These are phyloP conservation scores for Fragaria vesca DNA, from an alignment of 306 rosid species.

Conservation along the genomic window DNA sequence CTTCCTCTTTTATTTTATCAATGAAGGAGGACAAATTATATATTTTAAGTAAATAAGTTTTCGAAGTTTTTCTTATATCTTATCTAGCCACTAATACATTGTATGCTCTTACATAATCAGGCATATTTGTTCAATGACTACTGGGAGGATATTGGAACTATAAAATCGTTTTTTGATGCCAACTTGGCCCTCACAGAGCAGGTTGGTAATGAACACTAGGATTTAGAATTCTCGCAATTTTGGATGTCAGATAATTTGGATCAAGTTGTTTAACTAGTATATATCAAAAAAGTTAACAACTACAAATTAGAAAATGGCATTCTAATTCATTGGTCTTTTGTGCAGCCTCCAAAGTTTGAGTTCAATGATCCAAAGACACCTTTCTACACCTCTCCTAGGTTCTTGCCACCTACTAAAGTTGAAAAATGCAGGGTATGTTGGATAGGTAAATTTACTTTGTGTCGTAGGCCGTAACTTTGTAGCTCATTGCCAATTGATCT, in stretches of 20 bases:
- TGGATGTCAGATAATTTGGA: not conserved
- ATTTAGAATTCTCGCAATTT: not conserved
- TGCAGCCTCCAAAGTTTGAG: conserved; percentile 82
- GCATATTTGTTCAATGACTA: conserved; percentile 93
- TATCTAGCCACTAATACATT: not conserved
- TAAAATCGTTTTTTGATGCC: conserved; percentile 86
- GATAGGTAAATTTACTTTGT: conserved; percentile 15
- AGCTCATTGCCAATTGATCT: conserved; percentile 18
- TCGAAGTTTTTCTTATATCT: not conserved
- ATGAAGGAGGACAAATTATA: too few relatives aligned
- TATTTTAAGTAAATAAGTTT: not conserved
- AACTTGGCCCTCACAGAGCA: conserved; percentile 93
- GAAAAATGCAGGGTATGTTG: conserved; percentile 88
- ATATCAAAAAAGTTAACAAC: not conserved
- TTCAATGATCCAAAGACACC: conserved; percentile 96
- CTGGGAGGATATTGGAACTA: conserved; percentile 99
- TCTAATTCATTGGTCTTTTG: conserved; percentile 26
- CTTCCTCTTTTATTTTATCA: not conserved
- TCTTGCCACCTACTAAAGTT: conserved; percentile 95
- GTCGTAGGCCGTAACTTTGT: conserved; percentile 17
- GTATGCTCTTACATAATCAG: conserved; percentile 40
- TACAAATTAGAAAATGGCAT: conserved; percentile 3
- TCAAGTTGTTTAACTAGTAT: not conserved
- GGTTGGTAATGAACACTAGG: conserved; percentile 34
- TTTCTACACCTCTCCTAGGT: conserved; percentile 93